Conservation (phyloP, 108 stramenopile species). For the Schizochytrium sp. region DNA sequence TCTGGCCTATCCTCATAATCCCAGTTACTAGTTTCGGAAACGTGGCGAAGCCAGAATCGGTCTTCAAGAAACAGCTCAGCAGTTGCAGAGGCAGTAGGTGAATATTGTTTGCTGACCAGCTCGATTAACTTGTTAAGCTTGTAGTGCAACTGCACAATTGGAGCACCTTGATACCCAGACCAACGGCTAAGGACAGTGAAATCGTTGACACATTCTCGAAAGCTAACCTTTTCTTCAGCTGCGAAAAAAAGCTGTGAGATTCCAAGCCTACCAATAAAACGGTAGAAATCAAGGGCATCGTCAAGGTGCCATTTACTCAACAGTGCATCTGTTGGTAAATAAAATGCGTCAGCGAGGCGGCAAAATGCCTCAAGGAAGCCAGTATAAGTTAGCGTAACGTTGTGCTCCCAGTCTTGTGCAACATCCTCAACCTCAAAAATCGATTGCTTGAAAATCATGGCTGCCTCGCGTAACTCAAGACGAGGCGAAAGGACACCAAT, state of each 20-base stretch:
- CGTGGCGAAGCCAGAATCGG: background rate
- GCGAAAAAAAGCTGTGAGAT: constrained; percentile 7
- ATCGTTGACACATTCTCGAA: constrained; percentile 36
- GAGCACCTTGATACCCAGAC: background rate
- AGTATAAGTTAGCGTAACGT: constrained; percentile 29
- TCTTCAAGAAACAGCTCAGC: background rate
- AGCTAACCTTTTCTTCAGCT: background rate
- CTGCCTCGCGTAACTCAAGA: constrained; percentile 24
- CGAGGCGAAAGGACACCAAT: background rate
- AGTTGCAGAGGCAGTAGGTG: constrained; percentile 15
- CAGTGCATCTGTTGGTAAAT: constrained; percentile 11
- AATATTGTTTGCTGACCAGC: background rate
- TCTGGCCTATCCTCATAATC: background rate
- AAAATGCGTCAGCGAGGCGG: constrained; percentile 26
- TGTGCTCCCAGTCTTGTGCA: constrained; percentile 44
- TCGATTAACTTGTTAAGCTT: constrained; percentile 7
- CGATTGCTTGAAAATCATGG: constrained; percentile 29
- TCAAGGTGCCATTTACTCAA: constrained; percentile 27
- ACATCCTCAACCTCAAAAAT: constrained; percentile 54
- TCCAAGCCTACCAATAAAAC: background rate
- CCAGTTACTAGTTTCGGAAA: background rate
- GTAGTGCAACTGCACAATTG: constrained; percentile 21
- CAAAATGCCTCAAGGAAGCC: constrained; percentile 46
- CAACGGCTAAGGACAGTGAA: constrained; percentile 11
- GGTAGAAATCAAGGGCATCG: background rate